Percentiles rank a stretch among this genome's conserved stretches.
Evolutionary conservation across 2,329 filamentous ascomycete genomes (phyloP).

Genomic region (Nemania bipapillata): DNA sequence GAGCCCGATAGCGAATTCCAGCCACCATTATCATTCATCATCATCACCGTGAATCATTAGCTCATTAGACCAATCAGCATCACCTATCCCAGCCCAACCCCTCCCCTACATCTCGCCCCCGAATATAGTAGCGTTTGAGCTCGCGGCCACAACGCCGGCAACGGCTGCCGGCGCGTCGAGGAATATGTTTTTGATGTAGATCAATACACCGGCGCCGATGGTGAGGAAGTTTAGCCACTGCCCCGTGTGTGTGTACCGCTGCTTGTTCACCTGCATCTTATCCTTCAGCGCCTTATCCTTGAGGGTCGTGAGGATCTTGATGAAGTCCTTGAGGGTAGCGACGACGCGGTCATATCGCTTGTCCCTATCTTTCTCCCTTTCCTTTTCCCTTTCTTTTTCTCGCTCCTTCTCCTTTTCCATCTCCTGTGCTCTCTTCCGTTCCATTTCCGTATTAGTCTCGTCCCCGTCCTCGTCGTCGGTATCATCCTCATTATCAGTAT

Average conservation of each 20-base stretch:
- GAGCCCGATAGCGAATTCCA: neutral
- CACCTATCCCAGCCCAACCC: no score
- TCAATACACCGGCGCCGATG: slow-evolving; percentile 1
- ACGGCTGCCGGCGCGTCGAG: neutral
- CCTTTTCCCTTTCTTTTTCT: neutral
- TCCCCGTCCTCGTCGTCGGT: neutral
- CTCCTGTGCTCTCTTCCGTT: no score
- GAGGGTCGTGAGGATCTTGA: slow-evolving; percentile 1
- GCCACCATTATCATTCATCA: neutral
- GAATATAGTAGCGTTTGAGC: neutral
- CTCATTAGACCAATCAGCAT: no score
- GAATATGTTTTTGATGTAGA: slow-evolving; percentile 5
- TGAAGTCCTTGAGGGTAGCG: slow-evolving; percentile 7
- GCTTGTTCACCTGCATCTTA: slow-evolving; percentile 14
- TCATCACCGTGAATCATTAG: no score
- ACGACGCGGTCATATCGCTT: neutral
- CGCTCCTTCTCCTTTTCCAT: no score
- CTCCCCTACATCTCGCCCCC: neutral
- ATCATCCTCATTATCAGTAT: neutral
- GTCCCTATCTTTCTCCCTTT: neutral
- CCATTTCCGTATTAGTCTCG: neutral
- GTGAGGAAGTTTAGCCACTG: slow-evolving; percentile 11
- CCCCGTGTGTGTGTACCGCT: slow-evolving; percentile 6
- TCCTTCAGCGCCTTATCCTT: slow-evolving; percentile 13
- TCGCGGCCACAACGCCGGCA: neutral